phyloP scores from a whole-genome alignment of 2,329 filamentous ascomycete genomes.

The Penicillium sp. region DNA sequence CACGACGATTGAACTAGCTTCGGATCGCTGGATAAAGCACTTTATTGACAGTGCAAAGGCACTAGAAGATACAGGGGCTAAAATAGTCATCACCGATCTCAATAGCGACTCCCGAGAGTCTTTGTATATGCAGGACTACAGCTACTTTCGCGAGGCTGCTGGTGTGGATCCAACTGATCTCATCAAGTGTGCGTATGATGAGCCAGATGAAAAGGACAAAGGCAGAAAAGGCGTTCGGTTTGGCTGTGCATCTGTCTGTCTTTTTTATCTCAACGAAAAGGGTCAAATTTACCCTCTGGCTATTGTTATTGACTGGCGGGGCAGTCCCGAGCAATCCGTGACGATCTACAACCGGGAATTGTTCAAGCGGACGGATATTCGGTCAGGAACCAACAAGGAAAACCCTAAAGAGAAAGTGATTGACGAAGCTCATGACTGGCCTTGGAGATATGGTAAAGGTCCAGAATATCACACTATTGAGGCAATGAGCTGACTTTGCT shows the following conservation, averaged over 20 bases:
- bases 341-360: slow-evolving; percentile 12
- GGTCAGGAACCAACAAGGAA: neutral
- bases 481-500: neutral
- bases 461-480: neutral
- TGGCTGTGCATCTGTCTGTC: slow-evolving; percentile 8
- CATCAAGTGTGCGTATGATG: neutral
- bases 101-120: neutral
- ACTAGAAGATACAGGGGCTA: slow-evolving; percentile 1
- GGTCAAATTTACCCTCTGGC: slow-evolving; percentile 7
- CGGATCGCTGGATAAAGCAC: slow-evolving; percentile 5
- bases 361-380: neutral
- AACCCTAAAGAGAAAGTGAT: neutral
- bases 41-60: slow-evolving; percentile 6
- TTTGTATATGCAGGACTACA: slow-evolving; percentile 13
- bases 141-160: slow-evolving; percentile 10
- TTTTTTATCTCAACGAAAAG: slow-evolving; percentile 5
- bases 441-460: slow-evolving; percentile 11
- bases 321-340: slow-evolving; percentile 2
- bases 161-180: slow-evolving; percentile 1
- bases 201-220: neutral
- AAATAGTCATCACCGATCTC: slow-evolving; percentile 2
- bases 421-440: slow-evolving; percentile 7
- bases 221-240: neutral
- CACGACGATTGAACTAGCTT: slow-evolving; percentile 8
- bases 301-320: slow-evolving; percentile 12